Percentiles rank a stretch among this genome's conserved stretches.
Evolutionary conservation across 768 basidiomycete species (phyloP).

Genomic region (Tulasnella sp.): DNA sequence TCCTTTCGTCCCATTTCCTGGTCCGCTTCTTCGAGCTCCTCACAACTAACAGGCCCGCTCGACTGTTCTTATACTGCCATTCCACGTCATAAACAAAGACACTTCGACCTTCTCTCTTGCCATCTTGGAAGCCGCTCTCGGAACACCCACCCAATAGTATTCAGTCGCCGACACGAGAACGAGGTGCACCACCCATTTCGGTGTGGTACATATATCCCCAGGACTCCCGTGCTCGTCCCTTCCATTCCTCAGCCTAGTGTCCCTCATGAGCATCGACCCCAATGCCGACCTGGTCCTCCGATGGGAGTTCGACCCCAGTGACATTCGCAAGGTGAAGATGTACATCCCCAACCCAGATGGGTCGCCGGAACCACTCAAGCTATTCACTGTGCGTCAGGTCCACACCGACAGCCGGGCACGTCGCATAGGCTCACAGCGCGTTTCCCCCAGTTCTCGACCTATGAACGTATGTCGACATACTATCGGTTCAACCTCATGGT

Average conservation of each 20-base stretch:
- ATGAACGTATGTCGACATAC: conserved; percentile 1
- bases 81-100: too few species aligned
- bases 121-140: too few species aligned
- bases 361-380: background rate
- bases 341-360: background rate
- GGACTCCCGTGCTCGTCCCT: too few species aligned
- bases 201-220: too few species aligned
- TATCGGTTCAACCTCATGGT: conserved; percentile 4
- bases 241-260: background rate
- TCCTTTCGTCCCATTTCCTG: too few species aligned
- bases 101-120: too few species aligned
- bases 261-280: background rate
- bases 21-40: too few species aligned
- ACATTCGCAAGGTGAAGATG: conserved; percentile 4
- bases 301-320: conserved; percentile 9
- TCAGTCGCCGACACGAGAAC: too few species aligned
- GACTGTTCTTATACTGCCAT: too few species aligned
- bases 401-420: background rate
- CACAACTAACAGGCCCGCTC: too few species aligned
- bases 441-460: conserved; percentile 1
- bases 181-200: too few species aligned
- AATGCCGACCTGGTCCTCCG: background rate
- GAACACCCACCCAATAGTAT: too few species aligned
- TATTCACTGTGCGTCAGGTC: background rate
- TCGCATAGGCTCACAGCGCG: background rate